Evolutionary conservation across 2,329 filamentous ascomycete genomes (phyloP), one percentile per base, ranked within the genome.

Genomic region (Harringtonia aguacate): DNA sequence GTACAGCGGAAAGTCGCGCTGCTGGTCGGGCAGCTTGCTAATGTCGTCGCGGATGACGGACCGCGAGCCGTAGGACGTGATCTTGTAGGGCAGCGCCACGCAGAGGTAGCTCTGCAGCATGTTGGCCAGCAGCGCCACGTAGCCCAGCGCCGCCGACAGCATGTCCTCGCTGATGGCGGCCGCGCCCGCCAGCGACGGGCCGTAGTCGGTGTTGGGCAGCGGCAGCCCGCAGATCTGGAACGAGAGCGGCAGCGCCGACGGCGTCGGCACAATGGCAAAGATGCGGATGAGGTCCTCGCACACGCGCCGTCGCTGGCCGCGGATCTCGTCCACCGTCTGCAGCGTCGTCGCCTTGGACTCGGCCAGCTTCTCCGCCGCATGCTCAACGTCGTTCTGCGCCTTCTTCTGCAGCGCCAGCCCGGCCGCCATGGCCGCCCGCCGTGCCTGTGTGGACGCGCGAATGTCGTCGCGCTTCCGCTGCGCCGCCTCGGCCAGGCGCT

Each of bases 271-370:
- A 47, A 98, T 94, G 4, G 84, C 80, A 57, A 89, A 95, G 45
- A 95, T 85, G 40, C 69, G 66, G 13, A 79, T 68, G 0, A 98
- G 69, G 51, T 95, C 88, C 52, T 92, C 81, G 59, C 87, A 89
- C 44, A 97, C 86, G 30, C 92, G 82, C 14, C 89, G 79, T 20
- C 89, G 77, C 61, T 97, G 92, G n/a, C 84, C 86, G 46, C 74
- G 78, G n/a, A 87, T 83, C 18, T 79, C 76, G 41, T 82, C 78
- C 35, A 70, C 69, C 0, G 75, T 79, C 39, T 71, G 62, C 4
- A 69, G 66, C 1, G 84, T 61, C 2, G 81, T 65, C 6, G 67
- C 61, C 30, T 69, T 69, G 13, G 77, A 79, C 1, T 73, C 64
- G 0, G 65, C 58, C 28, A 90, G 66, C 51, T 80, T 77, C 29